A percentile compares a stretch with the other conserved stretches of the same genome.
phyloP scores from a whole-genome alignment of 352 stramenopile genomes.

The Phytophthora pinifolia region DNA sequence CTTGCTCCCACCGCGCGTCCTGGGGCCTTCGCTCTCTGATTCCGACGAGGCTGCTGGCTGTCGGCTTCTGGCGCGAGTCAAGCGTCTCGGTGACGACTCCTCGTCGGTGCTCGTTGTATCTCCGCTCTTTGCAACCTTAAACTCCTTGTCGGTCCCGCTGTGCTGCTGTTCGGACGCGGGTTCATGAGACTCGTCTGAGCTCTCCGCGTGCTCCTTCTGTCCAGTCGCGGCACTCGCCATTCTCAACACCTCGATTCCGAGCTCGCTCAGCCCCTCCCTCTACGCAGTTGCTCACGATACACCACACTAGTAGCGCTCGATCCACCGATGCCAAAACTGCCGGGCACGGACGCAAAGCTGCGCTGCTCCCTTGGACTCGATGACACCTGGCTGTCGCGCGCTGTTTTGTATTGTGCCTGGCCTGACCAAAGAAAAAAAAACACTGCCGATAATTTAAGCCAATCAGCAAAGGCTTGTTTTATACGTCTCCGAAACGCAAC shows the following conservation, averaged over 20 bases:
- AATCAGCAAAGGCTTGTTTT: slow-evolving; percentile 21
- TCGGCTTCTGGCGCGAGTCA: slow-evolving; percentile 24
- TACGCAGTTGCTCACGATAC: background rate
- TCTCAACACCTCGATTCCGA: background rate
- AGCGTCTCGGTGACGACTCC: slow-evolving; percentile 13
- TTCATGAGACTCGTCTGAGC: slow-evolving; percentile 13
- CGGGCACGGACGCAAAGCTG: slow-evolving; percentile 2
- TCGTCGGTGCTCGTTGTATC: slow-evolving; percentile 32
- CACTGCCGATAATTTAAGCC: slow-evolving; percentile 17
- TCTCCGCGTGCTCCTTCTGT: slow-evolving; percentile 8
- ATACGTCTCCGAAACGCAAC: slow-evolving; percentile 18
- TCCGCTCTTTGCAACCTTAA: slow-evolving; percentile 22
- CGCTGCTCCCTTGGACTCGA: slow-evolving; percentile 8
- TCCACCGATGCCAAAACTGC: background rate
- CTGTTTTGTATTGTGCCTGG: slow-evolving; percentile 24
- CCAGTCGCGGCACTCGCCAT: slow-evolving; percentile 17
- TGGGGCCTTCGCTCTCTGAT: slow-evolving; percentile 24
- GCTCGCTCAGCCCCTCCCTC: background rate
- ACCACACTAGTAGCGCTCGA: background rate
- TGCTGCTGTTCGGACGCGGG: background rate
- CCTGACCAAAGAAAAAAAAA: slow-evolving; percentile 19
- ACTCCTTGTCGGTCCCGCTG: slow-evolving; percentile 12
- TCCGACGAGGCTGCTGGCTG: slow-evolving; percentile 13
- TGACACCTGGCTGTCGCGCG: slow-evolving; percentile 12
- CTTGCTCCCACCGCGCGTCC: slow-evolving; percentile 27